A percentile compares a stretch with the other conserved stretches of the same genome.
These are phyloP conservation scores for Aureobasidium sp. DNA, from an alignment of 2,329 filamentous ascomycete species.

Conservation along the genomic window DNA sequence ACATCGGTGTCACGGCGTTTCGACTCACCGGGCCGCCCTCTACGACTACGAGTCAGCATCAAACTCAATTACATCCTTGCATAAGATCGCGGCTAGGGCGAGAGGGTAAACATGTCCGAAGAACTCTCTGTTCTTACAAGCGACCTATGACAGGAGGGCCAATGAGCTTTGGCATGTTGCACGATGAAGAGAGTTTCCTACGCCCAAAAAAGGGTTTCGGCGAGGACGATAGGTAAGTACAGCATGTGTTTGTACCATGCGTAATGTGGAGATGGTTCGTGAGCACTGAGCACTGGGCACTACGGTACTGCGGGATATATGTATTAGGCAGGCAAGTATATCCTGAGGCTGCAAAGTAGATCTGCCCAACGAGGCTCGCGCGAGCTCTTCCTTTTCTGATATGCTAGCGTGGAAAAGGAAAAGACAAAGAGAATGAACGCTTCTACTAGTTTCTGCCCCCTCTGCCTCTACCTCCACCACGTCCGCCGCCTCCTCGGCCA, in stretches of 20 bases:
- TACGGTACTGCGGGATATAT: not conserved
- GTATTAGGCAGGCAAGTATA: not conserved
- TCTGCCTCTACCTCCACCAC: not conserved
- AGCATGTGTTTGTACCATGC: not conserved
- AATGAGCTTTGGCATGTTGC: not conserved
- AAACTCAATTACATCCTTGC: not conserved
- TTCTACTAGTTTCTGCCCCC: not conserved
- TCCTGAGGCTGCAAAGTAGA: not conserved
- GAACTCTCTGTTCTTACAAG: not conserved
- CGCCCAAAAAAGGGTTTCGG: not conserved
- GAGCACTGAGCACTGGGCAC: not conserved
- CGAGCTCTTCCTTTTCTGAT: not conserved
- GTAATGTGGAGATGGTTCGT: not conserved
- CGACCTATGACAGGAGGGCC: not conserved
- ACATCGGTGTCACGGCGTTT: slow-evolving; percentile 1
- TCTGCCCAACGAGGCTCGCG: not conserved
- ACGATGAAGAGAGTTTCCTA: not conserved
- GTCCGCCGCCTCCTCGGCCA: not conserved
- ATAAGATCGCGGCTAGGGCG: not conserved
- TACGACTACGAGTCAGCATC: not conserved
- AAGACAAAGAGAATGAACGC: not conserved
- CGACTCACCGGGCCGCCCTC: not conserved
- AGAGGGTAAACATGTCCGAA: not conserved
- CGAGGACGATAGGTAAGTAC: not conserved
- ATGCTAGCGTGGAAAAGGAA: not conserved